A percentile compares a stretch with the other conserved stretches of the same genome.
These are phyloP conservation scores for Diaporthe nobilis DNA, from an alignment of 2,329 filamentous ascomycete genomes.

Conservation along the genomic window DNA sequence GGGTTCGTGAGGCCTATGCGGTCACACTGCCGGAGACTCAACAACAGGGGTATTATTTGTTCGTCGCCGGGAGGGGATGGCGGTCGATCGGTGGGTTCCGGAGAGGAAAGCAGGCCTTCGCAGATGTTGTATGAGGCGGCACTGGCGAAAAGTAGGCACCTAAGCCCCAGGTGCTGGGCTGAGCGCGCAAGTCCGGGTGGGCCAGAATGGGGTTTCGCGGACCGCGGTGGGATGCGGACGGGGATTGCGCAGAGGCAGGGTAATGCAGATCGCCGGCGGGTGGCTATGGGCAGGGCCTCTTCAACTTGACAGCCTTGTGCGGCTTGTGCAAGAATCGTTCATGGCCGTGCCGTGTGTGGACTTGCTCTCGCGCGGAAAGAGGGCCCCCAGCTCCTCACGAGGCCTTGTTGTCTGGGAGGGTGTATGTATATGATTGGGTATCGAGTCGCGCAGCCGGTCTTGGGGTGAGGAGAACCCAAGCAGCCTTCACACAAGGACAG, in stretches of 20 bases:
- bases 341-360: conserved; percentile 29
- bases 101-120: conserved; percentile 4
- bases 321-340: conserved; percentile 29
- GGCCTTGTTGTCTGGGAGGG: conserved; percentile 1
- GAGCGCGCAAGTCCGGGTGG: conserved; percentile 33
- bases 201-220: conserved; percentile 34
- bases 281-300: conserved; percentile 13
- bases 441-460: conserved; percentile 27
- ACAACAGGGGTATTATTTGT: background rate
- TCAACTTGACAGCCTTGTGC: conserved; percentile 36
- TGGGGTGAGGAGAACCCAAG: conserved; percentile 22
- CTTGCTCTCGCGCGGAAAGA: conserved; percentile 4
- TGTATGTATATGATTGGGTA: conserved; percentile 19
- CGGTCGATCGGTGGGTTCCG: conserved; percentile 23
- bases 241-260: conserved; percentile 25
- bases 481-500: background rate
- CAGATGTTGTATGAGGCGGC: background rate
- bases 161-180: conserved; percentile 31
- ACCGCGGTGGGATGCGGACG: conserved; percentile 22
- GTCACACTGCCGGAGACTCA: background rate
- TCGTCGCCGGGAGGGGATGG: conserved; percentile 4
- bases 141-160: conserved; percentile 27
- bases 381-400: conserved; percentile 4
- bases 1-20: conserved; percentile 6
- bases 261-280: conserved; percentile 35